Base-by-base conservation (phyloP, 2,329 filamentous ascomycete genomes). In the Ascochyta lentis region DNA sequence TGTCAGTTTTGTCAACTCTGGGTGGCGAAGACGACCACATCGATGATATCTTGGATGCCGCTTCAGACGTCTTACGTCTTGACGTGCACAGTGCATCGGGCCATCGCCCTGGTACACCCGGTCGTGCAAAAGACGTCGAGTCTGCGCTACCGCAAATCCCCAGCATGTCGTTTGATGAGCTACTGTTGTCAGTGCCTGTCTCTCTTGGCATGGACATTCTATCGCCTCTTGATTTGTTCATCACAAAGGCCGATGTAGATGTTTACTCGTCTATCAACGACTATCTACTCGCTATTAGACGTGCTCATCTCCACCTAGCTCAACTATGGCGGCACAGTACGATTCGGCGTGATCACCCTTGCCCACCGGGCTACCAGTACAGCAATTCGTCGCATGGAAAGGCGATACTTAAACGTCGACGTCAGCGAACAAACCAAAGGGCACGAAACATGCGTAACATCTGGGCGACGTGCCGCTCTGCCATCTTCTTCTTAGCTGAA, bases 401-500 rank as follows among this genome's bases (percentile, higher is more conserved):
- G 54, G 81, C 83, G 16, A 84, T 85, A 58, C 83, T 91, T 15
- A 79, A 79, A 24, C 78, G 84, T 22, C 82, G 90, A 10, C 84
- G 92, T 26, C 78, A 84, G 63, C 84, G 90, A 46, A 85, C 87
- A 63, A 85, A 86, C 24, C 71, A 79, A 15, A 84, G 94, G 16
- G 83, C 84, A 4, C 81, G 82, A 31, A 83, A 85, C 0, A 89
- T 96, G 83, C 86, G 95, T 15, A 89, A 87, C 60, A 85, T 94
- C 0, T 99, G 95, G 95, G 94, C 92, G 0, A 96, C 91, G 0
- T 89, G 90, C 64, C 92, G 90, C 68, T 90, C 92, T 2, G 89
- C 91, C 1, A 85, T 96, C 4, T 97, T 96, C 77, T 90, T 98
- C 64, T 81, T 98, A 3, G 91, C 90, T 0, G 93, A 97, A 72